Evolutionary conservation across 106 monocot species (phyloP), one percentile per base, ranked within the genome.

Genomic region (Gastrodia elata): DNA sequence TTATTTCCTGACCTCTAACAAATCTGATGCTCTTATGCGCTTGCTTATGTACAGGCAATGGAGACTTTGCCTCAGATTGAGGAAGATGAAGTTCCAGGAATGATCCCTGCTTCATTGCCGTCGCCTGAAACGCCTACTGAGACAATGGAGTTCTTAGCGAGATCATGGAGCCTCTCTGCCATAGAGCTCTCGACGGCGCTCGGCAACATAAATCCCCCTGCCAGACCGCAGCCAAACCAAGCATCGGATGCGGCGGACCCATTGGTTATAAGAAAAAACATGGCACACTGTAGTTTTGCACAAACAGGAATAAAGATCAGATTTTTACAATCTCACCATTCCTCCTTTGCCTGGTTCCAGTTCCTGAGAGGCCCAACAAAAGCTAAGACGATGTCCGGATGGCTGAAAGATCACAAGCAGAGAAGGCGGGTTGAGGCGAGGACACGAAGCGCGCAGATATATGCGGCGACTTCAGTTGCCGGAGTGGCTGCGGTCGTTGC

Each of bases 401-500:
- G 87, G 84, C 77, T 84, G 64, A 84, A 74, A 68, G 84, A 84
- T 41, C 82, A 84, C 37, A 84, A 79, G 82, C 83, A 87, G 84
- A 82, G 71, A 70, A 76, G 78, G 48, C 64, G 79, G 26, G 71
- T 56, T 0, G 87, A 88, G 38, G 71, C 77, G 0, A 75, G 87
- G 9, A 55, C 87, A 0, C 69, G 74, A 18, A 84, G 79, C 30
- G 87, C 87, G 14, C 82, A 88, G 38, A 52, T 77, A 0, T 81
- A 88, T 26, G 87, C 87, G 0, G 84, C 87, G 1, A 84, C 84
- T 1, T 81, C 87, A 14, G 87, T 88, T 32, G 87, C 84, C 0
- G 87, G 87, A 4, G 84, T 88, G 7, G 87, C 87, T 0, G 84
- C 87, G 1, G 87, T 73, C 1, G 84, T 88, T 8, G 87, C 87